Evolutionary conservation across 345 rosid genomes (phyloP), one percentile per base, ranked within the genome.

Genomic region (Lepidium aucheri): DNA sequence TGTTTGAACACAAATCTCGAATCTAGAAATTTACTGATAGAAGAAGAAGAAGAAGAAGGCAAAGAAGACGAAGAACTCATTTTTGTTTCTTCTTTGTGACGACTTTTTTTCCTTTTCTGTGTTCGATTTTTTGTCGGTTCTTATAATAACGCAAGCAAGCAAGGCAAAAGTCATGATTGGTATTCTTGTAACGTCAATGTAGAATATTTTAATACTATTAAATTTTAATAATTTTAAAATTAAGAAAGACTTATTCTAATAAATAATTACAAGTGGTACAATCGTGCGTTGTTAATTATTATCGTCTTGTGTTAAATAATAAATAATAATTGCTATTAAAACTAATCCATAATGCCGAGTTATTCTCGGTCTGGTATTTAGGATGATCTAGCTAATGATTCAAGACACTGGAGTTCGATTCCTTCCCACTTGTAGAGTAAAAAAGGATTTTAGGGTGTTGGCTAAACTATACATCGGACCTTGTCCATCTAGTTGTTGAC

Each of bases 61-160:
- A 51, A 70, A 8, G 73, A 59, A 69, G 74, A 60, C 0, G 68
- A 69, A 24, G 75, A 64, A 36, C 53, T 72, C 66, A 71, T 71
- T 22, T 35, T 53, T 40, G 8, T 38, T 35, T 51, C 11, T 7
- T 12, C 12, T 67, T 41, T 9, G 32, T 5, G 17, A 16, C 30
- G n/a, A n/a, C 12, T 41, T 5, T 41, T 42, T 4, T 68, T 30
- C 17, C 32, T 11, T 32, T 16, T 34, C 40, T 28, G 70, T 41
- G 65, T 40, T 72, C 17, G 65, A 30, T 63, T 52, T 52, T 63
- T 64, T 47, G 70, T 72, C 66, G 65, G 76, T 72, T 56, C 60
- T 72, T 64, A 71, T 63, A 47, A 11, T 46, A 72, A 72, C 70
- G 60, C 49, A 40, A 7, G 12, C 15, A 58, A 47, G 70, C n/a